Percentiles rank a stretch among this genome's conserved stretches.
These are phyloP conservation scores for Apocynum venetum DNA, from an alignment of 257 asterid species.

Conservation along the genomic window DNA sequence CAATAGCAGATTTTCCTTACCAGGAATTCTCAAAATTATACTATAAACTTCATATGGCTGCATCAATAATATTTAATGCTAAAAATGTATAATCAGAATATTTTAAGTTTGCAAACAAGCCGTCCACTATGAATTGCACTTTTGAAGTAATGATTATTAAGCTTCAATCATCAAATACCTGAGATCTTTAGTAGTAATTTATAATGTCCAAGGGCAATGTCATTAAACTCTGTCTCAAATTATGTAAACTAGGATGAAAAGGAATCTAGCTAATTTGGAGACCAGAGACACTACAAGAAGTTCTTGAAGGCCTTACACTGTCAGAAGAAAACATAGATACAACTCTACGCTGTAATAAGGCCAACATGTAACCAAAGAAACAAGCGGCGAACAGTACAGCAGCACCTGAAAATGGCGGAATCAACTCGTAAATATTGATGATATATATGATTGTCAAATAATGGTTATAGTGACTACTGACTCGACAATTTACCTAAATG, in stretches of 20 bases:
- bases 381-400: constrained; percentile 78
- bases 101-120: too few species aligned
- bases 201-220: neutral
- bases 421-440: neutral
- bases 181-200: too few species aligned
- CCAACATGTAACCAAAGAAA: constrained; percentile 88
- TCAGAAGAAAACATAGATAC: constrained; percentile 42
- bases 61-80: too few species aligned
- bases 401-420: constrained; percentile 44
- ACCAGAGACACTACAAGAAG: neutral
- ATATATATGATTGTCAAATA: neutral
- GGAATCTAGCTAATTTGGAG: neutral
- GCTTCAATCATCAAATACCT: too few species aligned
- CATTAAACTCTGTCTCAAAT: neutral
- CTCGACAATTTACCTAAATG: constrained; percentile 45
- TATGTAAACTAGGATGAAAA: neutral
- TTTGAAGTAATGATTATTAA: too few species aligned
- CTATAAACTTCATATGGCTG: too few species aligned
- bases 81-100: too few species aligned
- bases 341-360: constrained; percentile 69
- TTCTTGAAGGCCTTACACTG: constrained; percentile 29
- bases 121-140: too few species aligned
- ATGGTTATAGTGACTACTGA: neutral
- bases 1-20: neutral
- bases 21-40: too few species aligned